Conservation (phyloP, 495 filamentous ascomycete genomes). For the Hypomontagnella submonticulosa region DNA sequence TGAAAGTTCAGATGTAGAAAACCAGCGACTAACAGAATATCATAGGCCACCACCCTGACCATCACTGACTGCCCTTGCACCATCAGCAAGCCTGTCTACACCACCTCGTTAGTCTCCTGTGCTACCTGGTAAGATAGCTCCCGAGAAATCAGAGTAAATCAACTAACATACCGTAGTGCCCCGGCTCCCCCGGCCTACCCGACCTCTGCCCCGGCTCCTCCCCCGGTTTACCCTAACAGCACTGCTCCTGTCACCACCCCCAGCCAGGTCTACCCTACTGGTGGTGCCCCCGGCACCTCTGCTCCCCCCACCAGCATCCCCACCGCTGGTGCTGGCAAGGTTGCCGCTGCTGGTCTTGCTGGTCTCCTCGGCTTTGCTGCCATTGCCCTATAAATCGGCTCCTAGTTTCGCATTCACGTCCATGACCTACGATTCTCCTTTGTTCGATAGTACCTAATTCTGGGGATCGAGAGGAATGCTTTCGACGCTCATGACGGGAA, state of each 20-base stretch:
- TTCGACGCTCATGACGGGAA: slow-evolving; percentile 53
- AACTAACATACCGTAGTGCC: slow-evolving; percentile 45
- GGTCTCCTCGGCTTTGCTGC: slow-evolving; percentile 79
- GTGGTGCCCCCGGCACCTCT: slow-evolving; percentile 50
- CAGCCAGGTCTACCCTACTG: slow-evolving; percentile 48
- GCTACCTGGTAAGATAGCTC: slow-evolving; percentile 67
- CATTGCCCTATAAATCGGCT: slow-evolving; percentile 74
- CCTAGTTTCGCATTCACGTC: slow-evolving; percentile 46
- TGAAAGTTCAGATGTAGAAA: too few species aligned
- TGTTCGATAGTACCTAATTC: slow-evolving; percentile 52
- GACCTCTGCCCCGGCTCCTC: slow-evolving; percentile 32
- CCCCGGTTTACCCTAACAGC: slow-evolving; percentile 37
- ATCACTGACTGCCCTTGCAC: slow-evolving; percentile 83
- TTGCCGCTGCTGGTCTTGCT: slow-evolving; percentile 75
- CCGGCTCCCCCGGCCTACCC: slow-evolving; percentile 37
- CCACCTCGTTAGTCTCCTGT: slow-evolving; percentile 72
- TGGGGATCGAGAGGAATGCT: slow-evolving; percentile 46
- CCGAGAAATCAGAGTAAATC: slow-evolving; percentile 16
- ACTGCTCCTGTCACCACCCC: slow-evolving; percentile 44
- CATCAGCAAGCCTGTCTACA: slow-evolving; percentile 74
- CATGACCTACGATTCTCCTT: slow-evolving; percentile 53
- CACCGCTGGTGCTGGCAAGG: slow-evolving; percentile 71
- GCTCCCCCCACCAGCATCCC: slow-evolving; percentile 57
- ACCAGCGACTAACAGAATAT: slow-evolving; percentile 29
- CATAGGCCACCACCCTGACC: slow-evolving; percentile 78